Conservation (phyloP, 768 basidiomycete genomes). For the Lentinus tigrinus region DNA sequence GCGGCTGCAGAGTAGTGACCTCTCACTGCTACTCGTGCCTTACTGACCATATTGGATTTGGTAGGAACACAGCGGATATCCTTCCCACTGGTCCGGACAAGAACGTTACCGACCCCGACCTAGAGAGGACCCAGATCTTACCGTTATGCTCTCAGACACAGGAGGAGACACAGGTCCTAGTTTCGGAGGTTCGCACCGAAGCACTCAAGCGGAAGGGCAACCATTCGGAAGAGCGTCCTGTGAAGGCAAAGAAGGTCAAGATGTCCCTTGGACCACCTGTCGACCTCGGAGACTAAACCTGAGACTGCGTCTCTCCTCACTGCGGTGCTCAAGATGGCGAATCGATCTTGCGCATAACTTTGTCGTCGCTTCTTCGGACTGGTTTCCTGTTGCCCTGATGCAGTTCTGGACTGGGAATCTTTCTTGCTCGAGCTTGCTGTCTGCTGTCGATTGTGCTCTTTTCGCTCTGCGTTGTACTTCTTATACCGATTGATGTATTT, state of each 20-base stretch:
- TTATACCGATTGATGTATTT: no score
- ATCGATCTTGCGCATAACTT: no score
- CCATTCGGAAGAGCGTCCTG: constrained; percentile 5
- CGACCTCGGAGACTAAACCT: constrained; percentile 67
- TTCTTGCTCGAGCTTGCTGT: no score
- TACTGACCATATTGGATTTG: neutral
- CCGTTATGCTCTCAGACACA: constrained; percentile 37
- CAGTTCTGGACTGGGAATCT: no score
- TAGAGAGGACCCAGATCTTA: neutral
- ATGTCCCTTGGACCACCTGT: constrained; percentile 68
- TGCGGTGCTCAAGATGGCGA: constrained; percentile 1
- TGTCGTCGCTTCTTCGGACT: no score
- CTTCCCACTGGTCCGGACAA: neutral
- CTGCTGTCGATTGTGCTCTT: no score
- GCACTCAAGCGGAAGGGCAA: constrained; percentile 35
- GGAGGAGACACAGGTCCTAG: constrained; percentile 35
- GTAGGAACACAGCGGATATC: neutral
- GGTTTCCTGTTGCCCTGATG: no score
- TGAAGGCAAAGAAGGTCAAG: constrained; percentile 58
- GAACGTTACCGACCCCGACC: neutral
- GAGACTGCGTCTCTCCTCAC: neutral
- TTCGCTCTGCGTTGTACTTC: no score
- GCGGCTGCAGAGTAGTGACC: constrained; percentile 4
- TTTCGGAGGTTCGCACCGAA: constrained; percentile 12
- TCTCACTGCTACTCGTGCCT: constrained; percentile 1